Conservation (phyloP, 345 rosid species). For the Mangifera indica region DNA sequence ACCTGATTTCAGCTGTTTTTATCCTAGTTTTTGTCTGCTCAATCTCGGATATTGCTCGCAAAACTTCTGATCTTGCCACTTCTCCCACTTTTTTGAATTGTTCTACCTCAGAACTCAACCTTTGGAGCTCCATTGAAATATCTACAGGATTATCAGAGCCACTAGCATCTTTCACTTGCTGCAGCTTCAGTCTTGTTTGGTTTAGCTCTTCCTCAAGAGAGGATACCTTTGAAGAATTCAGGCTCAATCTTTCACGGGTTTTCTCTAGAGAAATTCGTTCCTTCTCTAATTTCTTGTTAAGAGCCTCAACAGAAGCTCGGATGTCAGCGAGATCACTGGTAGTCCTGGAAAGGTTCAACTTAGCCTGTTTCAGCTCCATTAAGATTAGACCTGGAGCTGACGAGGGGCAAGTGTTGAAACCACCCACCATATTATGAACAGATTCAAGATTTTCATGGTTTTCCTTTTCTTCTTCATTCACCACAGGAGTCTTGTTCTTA, state of each 20-base stretch:
- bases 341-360: slow-evolving; percentile 77
- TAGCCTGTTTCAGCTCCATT: slow-evolving; percentile 81
- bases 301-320: slow-evolving; percentile 59
- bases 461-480: slow-evolving; percentile 39
- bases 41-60: slow-evolving; percentile 64
- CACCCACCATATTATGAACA: slow-evolving; percentile 21
- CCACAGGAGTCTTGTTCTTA: slow-evolving; percentile 7
- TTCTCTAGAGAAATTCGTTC: slow-evolving; percentile 70
- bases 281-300: slow-evolving; percentile 67
- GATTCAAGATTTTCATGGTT: slow-evolving; percentile 29
- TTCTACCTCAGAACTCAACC: slow-evolving; percentile 65
- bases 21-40: slow-evolving; percentile 61
- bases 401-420: slow-evolving; percentile 31
- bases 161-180: slow-evolving; percentile 40
- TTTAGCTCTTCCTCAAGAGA: slow-evolving; percentile 67
- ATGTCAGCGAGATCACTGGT: slow-evolving; percentile 71
- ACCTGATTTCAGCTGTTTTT: slow-evolving; percentile 65
- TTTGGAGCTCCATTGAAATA: slow-evolving; percentile 58
- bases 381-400: slow-evolving; percentile 63
- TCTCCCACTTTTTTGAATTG: slow-evolving; percentile 62
- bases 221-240: slow-evolving; percentile 52
- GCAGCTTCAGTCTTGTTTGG: slow-evolving; percentile 47
- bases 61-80: slow-evolving; percentile 52
- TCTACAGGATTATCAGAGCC: slow-evolving; percentile 37
- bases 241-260: slow-evolving; percentile 62